Base-by-base conservation (phyloP, 2,329 filamentous ascomycete genomes). In the Exophiala calicioides region DNA sequence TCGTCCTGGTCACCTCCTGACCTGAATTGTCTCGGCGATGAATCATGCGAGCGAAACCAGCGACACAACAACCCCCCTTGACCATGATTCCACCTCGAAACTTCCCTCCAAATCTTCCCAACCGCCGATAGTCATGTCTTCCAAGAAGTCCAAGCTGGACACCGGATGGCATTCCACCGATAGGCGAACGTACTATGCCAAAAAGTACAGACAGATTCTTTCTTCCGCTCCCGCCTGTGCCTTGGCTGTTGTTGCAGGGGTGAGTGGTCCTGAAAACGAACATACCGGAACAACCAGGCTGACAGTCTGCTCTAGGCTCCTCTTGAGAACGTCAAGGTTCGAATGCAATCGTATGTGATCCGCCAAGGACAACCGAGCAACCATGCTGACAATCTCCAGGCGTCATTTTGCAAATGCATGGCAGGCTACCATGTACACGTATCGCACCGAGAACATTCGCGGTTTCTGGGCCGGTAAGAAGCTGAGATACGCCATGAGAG, bases 251-350 rank as follows among this genome's bases (percentile, higher is more conserved):
- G 54, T 73, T 34, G 63, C 70, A 53, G 68, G 72, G 60, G 71
- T 74, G 65, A 51, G 70, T 66, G 21, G 24, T 27, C 12, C 33
- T 33, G 27, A 26, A 43, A 39, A 5, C 26, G 29, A n/a, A 24
- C 21, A 35, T 36, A 13, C 31, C 27, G 21, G 30, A 19, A n/a
- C 23, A 10, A 29, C 15, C 4, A 6, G 8, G 10, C 51, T 62
- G 41, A 60, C 50, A 31, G 20, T 20, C 19, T 21, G 16, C 26
- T 34, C 15, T 48, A 73, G 71, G 72, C 71, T 35, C 71, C 71
- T 27, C 53, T 74, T 39, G 71, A 74, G 50, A 74, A 74, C 53
- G 55, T 74, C 49, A 74, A 74, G 56, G 73, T 70, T 37, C 71
- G 71, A 24, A 73, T 74, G 71, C 71, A 74, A 62, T 73, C 70